Evolutionary conservation across 2,329 filamentous ascomycete species (phyloP), one percentile per base, ranked within the genome.

Genomic region (Pseudogymnoascus sp.): DNA sequence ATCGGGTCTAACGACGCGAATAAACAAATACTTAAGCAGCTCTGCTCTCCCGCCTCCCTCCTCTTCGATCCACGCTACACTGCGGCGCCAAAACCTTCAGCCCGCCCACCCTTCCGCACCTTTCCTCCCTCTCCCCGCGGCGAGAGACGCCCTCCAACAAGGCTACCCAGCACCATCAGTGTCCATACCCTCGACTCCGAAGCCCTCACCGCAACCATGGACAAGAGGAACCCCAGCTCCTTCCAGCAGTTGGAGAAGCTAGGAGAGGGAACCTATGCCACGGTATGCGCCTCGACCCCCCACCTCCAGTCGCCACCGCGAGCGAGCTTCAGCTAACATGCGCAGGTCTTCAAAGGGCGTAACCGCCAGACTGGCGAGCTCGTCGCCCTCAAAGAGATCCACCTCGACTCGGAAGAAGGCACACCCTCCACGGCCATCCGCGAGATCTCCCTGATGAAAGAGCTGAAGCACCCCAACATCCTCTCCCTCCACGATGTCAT

Each of bases 241-340:
- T 99, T 99, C 82, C 93, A 97, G 84, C 95, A 97, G 86, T 85
- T 97, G 76, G 95, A 99, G 79, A 99, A 93, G 89, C 84, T 99
- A 69, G 95, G 95, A 72, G 95, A 99, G 81, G 95, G 95, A 66
- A 99, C 95, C 34, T 99, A 99, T 85, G 95, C 95, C 36, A 99
- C 95, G 36, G 95, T 96, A 82, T 65, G 71, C 46, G 49, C 49
- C 49, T 56, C n/a, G 18, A 31, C 59, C 59, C 59, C 23, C 59
- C 23, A 21, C 23, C 38, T 25, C 61, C 14, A 21, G 16, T 37
- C 36, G 34, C 42, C 8, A 5, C 63, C 36, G 3, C 21, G 21
- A 21, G 3, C 28, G 23, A 56, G 40, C 37, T 16, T 64, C 65
- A 63, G 71, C 70, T 74, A 63, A 73, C 65, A 64, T 40, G 49